Base-by-base conservation (phyloP, 1,139 yeast genomes). In the Lodderomyces elongisporus region DNA sequence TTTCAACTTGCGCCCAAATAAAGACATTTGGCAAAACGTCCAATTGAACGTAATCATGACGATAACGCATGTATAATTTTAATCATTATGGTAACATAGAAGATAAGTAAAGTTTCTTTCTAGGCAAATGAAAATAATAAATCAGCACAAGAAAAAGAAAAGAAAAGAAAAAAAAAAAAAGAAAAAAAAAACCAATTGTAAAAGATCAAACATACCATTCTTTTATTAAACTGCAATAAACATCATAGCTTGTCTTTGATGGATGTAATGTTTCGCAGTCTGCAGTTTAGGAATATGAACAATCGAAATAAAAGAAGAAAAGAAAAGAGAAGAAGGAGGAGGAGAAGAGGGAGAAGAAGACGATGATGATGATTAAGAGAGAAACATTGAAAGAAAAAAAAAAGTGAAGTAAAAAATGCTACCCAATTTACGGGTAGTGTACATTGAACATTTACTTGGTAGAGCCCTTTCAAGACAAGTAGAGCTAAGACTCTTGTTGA, bases 11-110 rank as follows among this genome's bases (percentile, higher is more conserved):
- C 47, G 44, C 50, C 64, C 56, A 35, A 18, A 18, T 7, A 13
- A 48, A 56, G 56, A 52, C 62, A 50, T 54, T 51, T n/a, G n/a
- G n/a, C n/a, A n/a, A n/a, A n/a, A n/a, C n/a, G 59, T 51, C 44
- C 46, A 46, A 48, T 42, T 40, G 56, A 60, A 51, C 43, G 39
- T 44, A 50, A 52, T 62, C 67, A 62, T 60, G 69, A 62, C 67
- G 66, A 62, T 62, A 62, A 62, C 69, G 69, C 69, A 62, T 55
- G 46, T 45, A 41, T 25, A 44, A 43, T 30, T 44, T 46, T 53
- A 53, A 53, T 53, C 58, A 53, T 53, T 12, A 18, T 18, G 10
- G 10, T 7, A 18, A 18, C 10, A 6, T n/a, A 24, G 6, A 6
- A 7, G 12, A 10, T 24, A 6, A 7, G 10, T 10, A 6, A 24